phyloP scores from a whole-genome alignment of 1,284 basidiomycete species.

The Termitomyces sp. region DNA sequence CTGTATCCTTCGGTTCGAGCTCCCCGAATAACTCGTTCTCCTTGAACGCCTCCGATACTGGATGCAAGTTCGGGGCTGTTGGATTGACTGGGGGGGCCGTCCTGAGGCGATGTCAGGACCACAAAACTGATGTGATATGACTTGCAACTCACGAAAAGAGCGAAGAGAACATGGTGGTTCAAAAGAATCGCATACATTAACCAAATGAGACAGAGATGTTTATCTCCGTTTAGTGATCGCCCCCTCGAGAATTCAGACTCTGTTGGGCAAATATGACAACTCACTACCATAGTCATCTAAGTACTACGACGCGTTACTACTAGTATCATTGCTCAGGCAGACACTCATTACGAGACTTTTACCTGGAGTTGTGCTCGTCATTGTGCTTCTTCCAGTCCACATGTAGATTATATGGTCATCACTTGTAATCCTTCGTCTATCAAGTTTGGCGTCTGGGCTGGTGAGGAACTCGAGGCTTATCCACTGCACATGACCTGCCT shows the following conservation, averaged over 20 bases:
- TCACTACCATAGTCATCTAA: no score
- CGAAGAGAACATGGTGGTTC: conserved; percentile 62
- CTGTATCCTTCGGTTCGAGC: conserved; percentile 67
- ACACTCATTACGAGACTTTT: no score
- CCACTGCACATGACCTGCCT: conserved; percentile 47
- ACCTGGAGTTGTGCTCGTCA: not conserved
- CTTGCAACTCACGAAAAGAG: conserved; percentile 60
- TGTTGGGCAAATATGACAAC: no score
- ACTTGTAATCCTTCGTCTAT: conserved; percentile 23
- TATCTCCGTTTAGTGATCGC: not conserved
- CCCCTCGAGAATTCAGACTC: no score
- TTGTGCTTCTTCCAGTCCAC: conserved; percentile 40
- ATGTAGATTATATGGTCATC: conserved; percentile 26
- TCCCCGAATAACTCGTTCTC: conserved; percentile 64
- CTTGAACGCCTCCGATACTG: conserved; percentile 57
- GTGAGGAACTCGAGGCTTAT: conserved; percentile 40
- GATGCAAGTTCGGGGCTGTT: conserved; percentile 72
- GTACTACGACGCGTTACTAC: no score
- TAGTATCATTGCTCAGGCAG: no score
- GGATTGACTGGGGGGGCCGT: conserved; percentile 53
- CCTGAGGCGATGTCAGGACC: conserved; percentile 29
- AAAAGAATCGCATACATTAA: conserved; percentile 2
- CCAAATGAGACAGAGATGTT: not conserved
- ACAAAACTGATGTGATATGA: conserved; percentile 13
- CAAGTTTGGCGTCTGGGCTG: conserved; percentile 65